These are phyloP conservation scores for Rubus idaeus DNA, from an alignment of 306 rosid genomes.

Conservation along the genomic window DNA sequence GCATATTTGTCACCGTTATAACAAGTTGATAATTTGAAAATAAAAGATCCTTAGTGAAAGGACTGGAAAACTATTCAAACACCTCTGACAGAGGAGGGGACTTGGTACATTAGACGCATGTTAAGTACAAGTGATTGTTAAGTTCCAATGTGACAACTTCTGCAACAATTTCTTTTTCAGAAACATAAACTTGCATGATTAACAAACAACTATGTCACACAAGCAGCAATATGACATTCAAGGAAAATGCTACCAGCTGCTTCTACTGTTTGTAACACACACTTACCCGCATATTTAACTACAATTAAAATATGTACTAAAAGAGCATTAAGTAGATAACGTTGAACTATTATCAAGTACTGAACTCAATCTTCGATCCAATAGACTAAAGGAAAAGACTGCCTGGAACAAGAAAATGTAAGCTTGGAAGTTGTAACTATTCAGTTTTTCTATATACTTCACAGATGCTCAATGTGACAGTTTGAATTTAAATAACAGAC, in stretches of 20 bases:
- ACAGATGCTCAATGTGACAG: not conserved
- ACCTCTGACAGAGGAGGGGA: not conserved
- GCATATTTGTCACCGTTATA: slow-evolving; percentile 6
- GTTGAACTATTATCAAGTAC: not conserved
- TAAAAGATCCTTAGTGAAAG: not conserved
- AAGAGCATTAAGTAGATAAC: not conserved
- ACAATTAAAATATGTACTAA: not conserved
- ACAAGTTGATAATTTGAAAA: not conserved
- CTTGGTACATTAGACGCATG: not conserved
- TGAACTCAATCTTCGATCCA: not conserved
- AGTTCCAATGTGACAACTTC: not conserved
- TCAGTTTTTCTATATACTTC: not conserved
- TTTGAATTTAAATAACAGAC: slow-evolving; percentile 42
- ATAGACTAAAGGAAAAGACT: not conserved
- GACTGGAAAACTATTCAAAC: not conserved
- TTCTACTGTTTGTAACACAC: not conserved
- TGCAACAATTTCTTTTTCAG: not conserved
- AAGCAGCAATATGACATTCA: too few species aligned
- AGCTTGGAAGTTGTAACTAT: not conserved
- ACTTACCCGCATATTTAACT: not conserved
- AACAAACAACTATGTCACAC: not conserved
- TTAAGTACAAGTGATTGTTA: not conserved
- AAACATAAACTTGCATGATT: not conserved
- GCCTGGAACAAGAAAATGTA: not conserved
- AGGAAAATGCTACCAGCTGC: not conserved